Percentiles rank a stretch among this genome's conserved stretches.
Conservation (phyloP, 805 yeast genomes). For the Cyberlindnera mississippiensis region DNA sequence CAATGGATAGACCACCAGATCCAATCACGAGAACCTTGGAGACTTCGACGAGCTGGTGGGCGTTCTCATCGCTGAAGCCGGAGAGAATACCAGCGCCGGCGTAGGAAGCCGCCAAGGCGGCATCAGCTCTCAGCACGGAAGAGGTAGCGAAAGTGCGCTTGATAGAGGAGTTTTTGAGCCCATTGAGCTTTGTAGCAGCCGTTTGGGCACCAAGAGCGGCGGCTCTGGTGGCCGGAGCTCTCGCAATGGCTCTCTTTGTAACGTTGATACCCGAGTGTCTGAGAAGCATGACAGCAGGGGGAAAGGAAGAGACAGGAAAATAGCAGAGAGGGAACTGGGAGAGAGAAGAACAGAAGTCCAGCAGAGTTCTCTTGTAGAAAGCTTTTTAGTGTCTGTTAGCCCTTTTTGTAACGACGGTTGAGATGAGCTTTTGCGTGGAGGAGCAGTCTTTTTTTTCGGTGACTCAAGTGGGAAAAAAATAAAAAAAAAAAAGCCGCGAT, state of each 20-base stretch:
- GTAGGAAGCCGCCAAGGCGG: conserved; percentile 34
- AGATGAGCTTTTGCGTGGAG: neutral
- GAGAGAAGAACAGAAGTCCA: neutral
- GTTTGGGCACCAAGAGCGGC: conserved; percentile 7
- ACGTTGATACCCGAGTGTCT: conserved; percentile 27
- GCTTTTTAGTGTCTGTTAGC: neutral
- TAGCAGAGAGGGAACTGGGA: neutral
- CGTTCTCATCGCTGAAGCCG: conserved; percentile 54
- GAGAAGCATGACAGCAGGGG: conserved; percentile 25
- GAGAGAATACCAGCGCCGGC: conserved; percentile 62
- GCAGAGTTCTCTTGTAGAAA: neutral
- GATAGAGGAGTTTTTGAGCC: conserved; percentile 3
- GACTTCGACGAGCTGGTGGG: conserved; percentile 73
- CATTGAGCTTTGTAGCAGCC: conserved; percentile 6
- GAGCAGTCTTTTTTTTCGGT: neutral
- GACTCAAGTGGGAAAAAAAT: no score
- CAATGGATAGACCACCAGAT: conserved; percentile 95
- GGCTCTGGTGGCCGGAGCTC: conserved; percentile 13
- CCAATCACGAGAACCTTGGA: conserved; percentile 88
- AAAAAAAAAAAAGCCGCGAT: conserved; percentile 2
- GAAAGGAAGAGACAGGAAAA: neutral
- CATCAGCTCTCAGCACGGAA: conserved; percentile 17
- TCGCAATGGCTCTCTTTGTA: conserved; percentile 25
- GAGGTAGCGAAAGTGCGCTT: conserved; percentile 20
- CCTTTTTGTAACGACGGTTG: neutral